These are phyloP conservation scores for Geranium rotundifolium DNA, from an alignment of 345 rosid species.

Conservation along the genomic window DNA sequence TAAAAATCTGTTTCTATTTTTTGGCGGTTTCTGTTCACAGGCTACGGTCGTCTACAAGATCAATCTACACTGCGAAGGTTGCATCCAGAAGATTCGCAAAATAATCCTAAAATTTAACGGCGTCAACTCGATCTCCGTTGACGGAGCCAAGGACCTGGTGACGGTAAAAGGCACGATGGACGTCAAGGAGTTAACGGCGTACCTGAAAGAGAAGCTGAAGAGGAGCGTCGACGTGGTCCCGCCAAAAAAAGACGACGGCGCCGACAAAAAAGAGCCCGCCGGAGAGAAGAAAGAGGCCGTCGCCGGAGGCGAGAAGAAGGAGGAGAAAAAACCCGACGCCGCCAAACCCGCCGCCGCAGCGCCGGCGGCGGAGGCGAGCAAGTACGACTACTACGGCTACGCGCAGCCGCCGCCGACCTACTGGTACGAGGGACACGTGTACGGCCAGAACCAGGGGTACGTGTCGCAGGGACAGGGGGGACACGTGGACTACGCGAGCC, in stretches of 20 bases:
- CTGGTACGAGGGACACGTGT: constrained; percentile 29
- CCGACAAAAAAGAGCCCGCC: no score
- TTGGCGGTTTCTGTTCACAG: constrained; percentile 12
- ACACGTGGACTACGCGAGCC: constrained; percentile 3
- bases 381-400: constrained; percentile 21
- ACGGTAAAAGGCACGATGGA: constrained; percentile 36
- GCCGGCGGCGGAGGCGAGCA: constrained; percentile 17
- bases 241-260: not conserved
- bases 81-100: constrained; percentile 24
- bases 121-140: constrained; percentile 16
- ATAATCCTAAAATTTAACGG: constrained; percentile 24
- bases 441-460: constrained; percentile 19
- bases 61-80: constrained; percentile 31
- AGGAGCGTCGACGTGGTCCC: constrained; percentile 23
- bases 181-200: constrained; percentile 17
- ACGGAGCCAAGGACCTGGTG: constrained; percentile 22
- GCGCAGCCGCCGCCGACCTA: constrained; percentile 18
- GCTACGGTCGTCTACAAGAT: constrained; percentile 32
- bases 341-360: not conserved
- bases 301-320: constrained; percentile 6
- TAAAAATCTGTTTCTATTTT: not conserved
- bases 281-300: constrained; percentile 14
- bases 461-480: constrained; percentile 17
- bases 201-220: constrained; percentile 19
- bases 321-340: constrained; percentile 7